Conservation (phyloP, 2,329 filamentous ascomycete species). For the Ceratocystis diversiconidia region DNA sequence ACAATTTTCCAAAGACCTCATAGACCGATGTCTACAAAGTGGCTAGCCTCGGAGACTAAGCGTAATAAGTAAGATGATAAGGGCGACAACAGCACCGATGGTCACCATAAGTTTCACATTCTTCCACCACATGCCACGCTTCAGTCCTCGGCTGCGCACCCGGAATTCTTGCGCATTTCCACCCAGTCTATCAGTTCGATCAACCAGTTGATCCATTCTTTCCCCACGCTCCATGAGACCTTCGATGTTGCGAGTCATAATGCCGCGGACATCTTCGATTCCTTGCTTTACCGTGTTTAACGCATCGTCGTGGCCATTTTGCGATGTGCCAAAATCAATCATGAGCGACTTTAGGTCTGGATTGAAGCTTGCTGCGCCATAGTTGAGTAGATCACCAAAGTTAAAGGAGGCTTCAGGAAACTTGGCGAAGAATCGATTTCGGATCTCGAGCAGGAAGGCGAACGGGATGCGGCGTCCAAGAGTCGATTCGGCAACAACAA, state of each 20-base stretch:
- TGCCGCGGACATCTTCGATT: conserved; percentile 81
- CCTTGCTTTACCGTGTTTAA: conserved; percentile 71
- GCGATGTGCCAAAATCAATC: conserved; percentile 69
- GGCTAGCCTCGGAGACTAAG: conserved; percentile 25
- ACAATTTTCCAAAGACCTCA: too few species aligned
- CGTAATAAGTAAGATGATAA: conserved; percentile 51
- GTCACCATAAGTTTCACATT: conserved; percentile 81
- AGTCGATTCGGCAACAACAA: conserved; percentile 70
- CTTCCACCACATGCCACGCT: conserved; percentile 99
- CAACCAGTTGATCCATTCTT: conserved; percentile 81
- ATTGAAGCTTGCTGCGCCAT: conserved; percentile 85
- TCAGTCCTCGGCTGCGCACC: conserved; percentile 69
- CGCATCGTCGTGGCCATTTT: conserved; percentile 63
- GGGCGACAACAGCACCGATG: conserved; percentile 36
- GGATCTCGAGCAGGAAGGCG: conserved; percentile 80
- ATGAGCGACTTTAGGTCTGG: conserved; percentile 60
- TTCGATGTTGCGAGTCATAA: conserved; percentile 95
- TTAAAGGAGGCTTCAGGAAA: conserved; percentile 54
- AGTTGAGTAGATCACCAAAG: conserved; percentile 67
- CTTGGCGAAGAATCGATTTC: conserved; percentile 65
- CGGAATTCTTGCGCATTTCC: conserved; percentile 83
- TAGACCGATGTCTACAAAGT: neutral
- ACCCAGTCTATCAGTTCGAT: conserved; percentile 88
- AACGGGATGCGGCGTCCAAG: conserved; percentile 84
- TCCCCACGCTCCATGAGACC: conserved; percentile 78